These are phyloP conservation scores for Pleurotus giganteus DNA, from an alignment of 768 basidiomycete genomes.

Conservation along the genomic window DNA sequence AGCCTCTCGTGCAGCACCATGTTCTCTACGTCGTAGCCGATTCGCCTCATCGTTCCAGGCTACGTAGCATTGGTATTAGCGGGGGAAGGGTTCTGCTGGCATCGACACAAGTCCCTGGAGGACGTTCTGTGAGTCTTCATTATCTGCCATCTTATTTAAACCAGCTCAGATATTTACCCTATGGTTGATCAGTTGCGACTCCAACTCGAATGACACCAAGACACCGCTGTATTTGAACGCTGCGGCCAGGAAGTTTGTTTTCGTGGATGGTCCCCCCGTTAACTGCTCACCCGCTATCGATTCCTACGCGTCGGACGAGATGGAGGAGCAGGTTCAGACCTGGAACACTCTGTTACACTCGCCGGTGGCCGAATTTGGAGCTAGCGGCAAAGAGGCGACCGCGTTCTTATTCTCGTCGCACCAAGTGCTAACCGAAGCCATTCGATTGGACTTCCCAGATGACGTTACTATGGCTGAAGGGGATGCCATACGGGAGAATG, in stretches of 20 bases:
- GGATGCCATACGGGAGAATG: constrained; percentile 35
- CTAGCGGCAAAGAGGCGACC: constrained; percentile 18
- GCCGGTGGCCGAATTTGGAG: constrained; percentile 21
- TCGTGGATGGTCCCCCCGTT: constrained; percentile 36
- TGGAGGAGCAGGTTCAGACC: constrained; percentile 14
- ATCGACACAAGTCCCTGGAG: too few relatives aligned
- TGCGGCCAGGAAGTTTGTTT: constrained; percentile 32
- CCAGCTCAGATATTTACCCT: too few relatives aligned
- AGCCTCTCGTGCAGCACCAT: too few relatives aligned
- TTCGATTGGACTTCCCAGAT: constrained; percentile 26
- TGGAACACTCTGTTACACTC: constrained; percentile 31
- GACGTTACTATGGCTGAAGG: constrained; percentile 25
- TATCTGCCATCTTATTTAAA: too few relatives aligned
- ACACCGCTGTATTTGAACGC: constrained; percentile 31
- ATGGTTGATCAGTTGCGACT: too few relatives aligned
- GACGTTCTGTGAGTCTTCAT: too few relatives aligned
- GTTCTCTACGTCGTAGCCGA: too few relatives aligned
- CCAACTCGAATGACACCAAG: too few relatives aligned
- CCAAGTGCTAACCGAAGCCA: constrained; percentile 21
- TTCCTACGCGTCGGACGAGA: background rate
- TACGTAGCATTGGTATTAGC: too few relatives aligned
- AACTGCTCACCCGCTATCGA: constrained; percentile 29
- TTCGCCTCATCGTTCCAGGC: too few relatives aligned
- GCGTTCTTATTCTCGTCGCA: constrained; percentile 33
- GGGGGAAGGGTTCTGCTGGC: too few relatives aligned